phyloP scores from a whole-genome alignment of 257 asterid genomes.

The Phtheirospermum japonicum region DNA sequence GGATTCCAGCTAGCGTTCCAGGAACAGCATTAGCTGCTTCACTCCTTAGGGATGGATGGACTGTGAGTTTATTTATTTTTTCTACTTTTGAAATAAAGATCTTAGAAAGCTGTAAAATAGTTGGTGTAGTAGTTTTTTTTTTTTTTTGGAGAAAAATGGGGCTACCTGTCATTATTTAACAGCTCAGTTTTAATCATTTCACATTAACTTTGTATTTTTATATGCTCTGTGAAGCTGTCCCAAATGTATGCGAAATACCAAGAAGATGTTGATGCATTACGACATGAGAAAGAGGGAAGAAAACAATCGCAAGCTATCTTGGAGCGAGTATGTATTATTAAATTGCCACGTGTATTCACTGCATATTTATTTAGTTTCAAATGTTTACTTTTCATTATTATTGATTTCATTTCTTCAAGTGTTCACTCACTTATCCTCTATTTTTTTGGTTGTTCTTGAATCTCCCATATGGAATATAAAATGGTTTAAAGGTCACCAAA shows the following conservation, averaged over 20 bases:
- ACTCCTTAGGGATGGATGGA: too few species aligned
- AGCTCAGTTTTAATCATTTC: neutral
- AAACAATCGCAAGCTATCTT: conserved; percentile 81
- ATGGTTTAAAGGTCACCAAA: conserved; percentile 1
- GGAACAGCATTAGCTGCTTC: too few species aligned
- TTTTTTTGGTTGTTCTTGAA: neutral
- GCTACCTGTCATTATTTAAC: too few species aligned
- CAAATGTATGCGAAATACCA: conserved; percentile 81
- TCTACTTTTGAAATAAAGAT: neutral
- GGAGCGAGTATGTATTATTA: conserved; percentile 64
- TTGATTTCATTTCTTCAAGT: neutral
- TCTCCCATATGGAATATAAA: neutral
- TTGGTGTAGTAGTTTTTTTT: neutral
- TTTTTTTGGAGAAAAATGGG: neutral
- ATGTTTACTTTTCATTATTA: neutral
- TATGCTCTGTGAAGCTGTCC: conserved; percentile 51
- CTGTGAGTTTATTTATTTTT: conserved; percentile 49
- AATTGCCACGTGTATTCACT: too few species aligned
- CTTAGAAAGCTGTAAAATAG: neutral
- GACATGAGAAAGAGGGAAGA: conserved; percentile 89
- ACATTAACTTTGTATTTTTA: neutral
- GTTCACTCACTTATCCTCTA: too few species aligned
- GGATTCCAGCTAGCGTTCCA: too few species aligned
- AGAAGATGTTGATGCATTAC: conserved; percentile 89
- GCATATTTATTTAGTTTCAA: neutral